Conservation (phyloP, 805 yeast species). For the Metschnikowia cerradonensis region DNA sequence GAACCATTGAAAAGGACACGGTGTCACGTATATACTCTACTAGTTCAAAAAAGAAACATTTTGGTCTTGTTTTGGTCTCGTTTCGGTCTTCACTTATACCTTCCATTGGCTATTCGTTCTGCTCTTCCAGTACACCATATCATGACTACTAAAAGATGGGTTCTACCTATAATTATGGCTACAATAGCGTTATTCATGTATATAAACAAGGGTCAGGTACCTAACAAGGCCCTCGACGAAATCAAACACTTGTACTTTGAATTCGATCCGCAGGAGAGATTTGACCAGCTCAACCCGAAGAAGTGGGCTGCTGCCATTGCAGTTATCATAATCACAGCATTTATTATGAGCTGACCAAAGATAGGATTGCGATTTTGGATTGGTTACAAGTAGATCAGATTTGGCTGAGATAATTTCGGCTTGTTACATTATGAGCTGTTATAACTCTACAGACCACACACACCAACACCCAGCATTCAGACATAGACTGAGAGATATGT, state of each 20-base stretch:
- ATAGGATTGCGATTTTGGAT: neutral
- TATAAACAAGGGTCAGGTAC: neutral
- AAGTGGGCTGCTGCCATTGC: conserved; percentile 11
- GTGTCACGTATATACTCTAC: too few species aligned
- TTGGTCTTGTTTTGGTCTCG: too few species aligned
- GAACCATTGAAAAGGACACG: too few species aligned
- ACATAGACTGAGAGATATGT: too few species aligned
- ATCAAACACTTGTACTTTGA: conserved; percentile 9
- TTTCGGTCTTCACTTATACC: too few species aligned
- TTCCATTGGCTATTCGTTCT: neutral
- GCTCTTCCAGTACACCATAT: neutral
- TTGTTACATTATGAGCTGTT: too few species aligned
- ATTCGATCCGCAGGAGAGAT: conserved; percentile 14
- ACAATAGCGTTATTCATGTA: neutral
- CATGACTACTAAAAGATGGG: neutral
- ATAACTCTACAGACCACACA: too few species aligned
- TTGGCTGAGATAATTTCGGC: too few species aligned
- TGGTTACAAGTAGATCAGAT: neutral
- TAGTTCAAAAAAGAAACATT: too few species aligned
- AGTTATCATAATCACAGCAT: conserved; percentile 7
- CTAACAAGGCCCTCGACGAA: neutral
- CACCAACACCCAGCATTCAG: too few species aligned
- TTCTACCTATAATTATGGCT: neutral
- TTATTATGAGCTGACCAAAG: conserved; percentile 3
- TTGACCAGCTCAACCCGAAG: conserved; percentile 9